Base-by-base conservation (phyloP, 306 rosid genomes). In the Macrotyloma uniflorum region DNA sequence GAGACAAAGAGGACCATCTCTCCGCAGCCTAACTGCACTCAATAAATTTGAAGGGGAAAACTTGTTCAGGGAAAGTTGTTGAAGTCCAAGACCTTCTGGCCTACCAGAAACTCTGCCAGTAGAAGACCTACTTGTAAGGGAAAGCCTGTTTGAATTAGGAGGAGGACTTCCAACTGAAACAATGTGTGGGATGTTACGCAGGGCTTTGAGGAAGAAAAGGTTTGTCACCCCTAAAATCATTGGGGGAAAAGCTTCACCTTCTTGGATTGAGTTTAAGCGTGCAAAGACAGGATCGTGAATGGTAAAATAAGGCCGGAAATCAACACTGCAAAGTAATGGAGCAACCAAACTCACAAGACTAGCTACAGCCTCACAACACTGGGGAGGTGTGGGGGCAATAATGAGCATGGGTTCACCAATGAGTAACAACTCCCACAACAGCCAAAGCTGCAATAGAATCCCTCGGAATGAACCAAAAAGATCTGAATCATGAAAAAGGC, bases 1-100 rank as follows among this genome's bases (percentile, higher is more conserved):
- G 79, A 94, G 93, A 86, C 97, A 91, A 76, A 94, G 96, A 13
- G 98, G 98, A 67, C 98, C 98, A 55, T 89, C 97, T 82, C 94
- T 86, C 87, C 87, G 91, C 88, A 92, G 74, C 83, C 90, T 94
- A 86, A 94, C 91, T 4, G 93, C 96, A 82, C 45, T 94, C 84
- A 94, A 85, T 77, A 94, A 84, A 71, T 85, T 92, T 40, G 93
- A 77, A 71, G 97, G 98, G 74, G 97, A 91, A 14, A 94, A 90
- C 75, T 77, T 92, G 58, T 89, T 92, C 62, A 93, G 74, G 23
- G 96, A 88, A 30, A 93, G 88, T 70, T 89, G 96, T 85, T 80
- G 97, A 91, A 93, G 67, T 68, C 93, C 92, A 80, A 88, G 83
- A 46, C 87, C 93, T 84, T 91, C 93, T 1, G 84, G 70, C 67